phyloP scores from a whole-genome alignment of 1,284 basidiomycete species.

The Schizophyllum amplum region DNA sequence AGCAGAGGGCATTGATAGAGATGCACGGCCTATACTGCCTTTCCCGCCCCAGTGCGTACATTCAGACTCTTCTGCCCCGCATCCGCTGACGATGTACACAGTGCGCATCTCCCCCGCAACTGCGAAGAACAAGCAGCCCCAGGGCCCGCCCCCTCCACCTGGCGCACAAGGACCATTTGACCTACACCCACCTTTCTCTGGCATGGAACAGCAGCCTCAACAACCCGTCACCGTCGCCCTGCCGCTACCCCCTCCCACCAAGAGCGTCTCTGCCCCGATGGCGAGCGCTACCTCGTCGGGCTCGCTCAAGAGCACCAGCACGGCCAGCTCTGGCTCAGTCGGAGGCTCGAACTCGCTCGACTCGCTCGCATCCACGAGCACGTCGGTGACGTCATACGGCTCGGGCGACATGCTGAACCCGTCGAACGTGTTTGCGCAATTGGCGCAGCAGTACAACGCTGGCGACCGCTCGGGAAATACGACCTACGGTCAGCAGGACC shows the following conservation, averaged over 20 bases:
- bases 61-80: too few relatives aligned
- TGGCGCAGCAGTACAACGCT: slow-evolving; percentile 38
- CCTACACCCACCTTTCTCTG: slow-evolving; percentile 9
- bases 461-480: slow-evolving; percentile 23
- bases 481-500: slow-evolving; percentile 11
- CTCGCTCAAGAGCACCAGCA: slow-evolving; percentile 42
- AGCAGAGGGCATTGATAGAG: slow-evolving; percentile 81
- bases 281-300: slow-evolving; percentile 47
- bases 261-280: slow-evolving; percentile 63
- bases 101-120: slow-evolving; percentile 88
- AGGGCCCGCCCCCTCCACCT: slow-evolving; percentile 15
- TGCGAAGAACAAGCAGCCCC: slow-evolving; percentile 69
- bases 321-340: slow-evolving; percentile 39
- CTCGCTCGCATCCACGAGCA: slow-evolving; percentile 33
- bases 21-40: slow-evolving; percentile 86
- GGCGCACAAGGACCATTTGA: neutral
- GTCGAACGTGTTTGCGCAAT: slow-evolving; percentile 33
- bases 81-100: too few relatives aligned
- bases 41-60: slow-evolving; percentile 75
- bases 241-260: slow-evolving; percentile 32
- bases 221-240: neutral
- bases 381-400: slow-evolving; percentile 39
- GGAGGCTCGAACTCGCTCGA: slow-evolving; percentile 5
- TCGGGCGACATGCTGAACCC: slow-evolving; percentile 44
- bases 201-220: slow-evolving; percentile 3